Evolutionary conservation across 1,139 yeast genomes (phyloP).

Genomic region (Scheffersomyces insectosa): DNA sequence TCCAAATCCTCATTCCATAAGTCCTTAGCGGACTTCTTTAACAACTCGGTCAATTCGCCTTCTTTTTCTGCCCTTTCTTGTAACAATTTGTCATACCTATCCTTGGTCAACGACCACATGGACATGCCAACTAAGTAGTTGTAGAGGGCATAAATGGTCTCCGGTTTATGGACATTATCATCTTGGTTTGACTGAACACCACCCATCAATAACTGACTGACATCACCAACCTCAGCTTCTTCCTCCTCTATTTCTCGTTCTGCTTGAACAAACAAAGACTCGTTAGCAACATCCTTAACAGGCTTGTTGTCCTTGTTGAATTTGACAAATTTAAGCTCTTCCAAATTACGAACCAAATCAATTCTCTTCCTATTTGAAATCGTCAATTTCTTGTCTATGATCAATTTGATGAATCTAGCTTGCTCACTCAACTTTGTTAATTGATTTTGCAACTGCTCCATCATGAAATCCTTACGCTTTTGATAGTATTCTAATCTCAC

Average conservation of each 20-base stretch:
- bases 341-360: constrained; percentile 63
- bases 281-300: constrained; percentile 17
- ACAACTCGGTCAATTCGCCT: constrained; percentile 63
- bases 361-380: constrained; percentile 76
- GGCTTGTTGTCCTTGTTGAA: constrained; percentile 72
- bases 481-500: constrained; percentile 89
- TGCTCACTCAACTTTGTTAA: constrained; percentile 76
- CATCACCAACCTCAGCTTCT: constrained; percentile 41
- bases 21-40: constrained; percentile 78
- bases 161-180: constrained; percentile 36
- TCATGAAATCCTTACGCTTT: constrained; percentile 80
- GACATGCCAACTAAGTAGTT: constrained; percentile 86
- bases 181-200: constrained; percentile 30
- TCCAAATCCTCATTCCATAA: constrained; percentile 86
- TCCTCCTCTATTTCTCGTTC: constrained; percentile 34
- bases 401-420: constrained; percentile 88
- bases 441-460: constrained; percentile 69
- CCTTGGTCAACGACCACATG: constrained; percentile 89
- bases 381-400: constrained; percentile 69
- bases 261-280: constrained; percentile 23
- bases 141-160: constrained; percentile 53
- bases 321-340: constrained; percentile 67
- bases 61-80: constrained; percentile 74
- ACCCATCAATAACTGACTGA: constrained; percentile 29
- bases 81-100: constrained; percentile 78